Evolutionary conservation across 2,329 filamentous ascomycete genomes (phyloP), one percentile per base, ranked within the genome.

Genomic region (Aspergillus cejpii): DNA sequence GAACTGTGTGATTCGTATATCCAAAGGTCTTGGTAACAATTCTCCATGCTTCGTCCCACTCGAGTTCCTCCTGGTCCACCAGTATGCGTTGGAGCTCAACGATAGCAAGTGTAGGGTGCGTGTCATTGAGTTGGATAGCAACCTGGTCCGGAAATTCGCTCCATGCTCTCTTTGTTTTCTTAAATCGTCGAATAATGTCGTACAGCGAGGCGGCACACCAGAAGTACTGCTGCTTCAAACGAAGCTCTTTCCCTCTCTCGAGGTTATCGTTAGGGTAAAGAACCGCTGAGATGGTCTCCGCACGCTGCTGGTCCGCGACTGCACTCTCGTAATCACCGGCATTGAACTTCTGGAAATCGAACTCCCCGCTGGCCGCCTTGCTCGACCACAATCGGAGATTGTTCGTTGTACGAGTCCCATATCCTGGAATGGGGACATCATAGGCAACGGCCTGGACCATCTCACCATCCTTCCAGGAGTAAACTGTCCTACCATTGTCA

Each of bases 271-370:
- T 98, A 48, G 92, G 92, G 64, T 98, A 98, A 36, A 98, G 73
- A 11, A 98, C 92, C 24, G 91, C 91, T 41, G 90, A 96, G 72
- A 98, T 98, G 44, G 91, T 97, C 74, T 98, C 92, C n/a, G 92
- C 92, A 46, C 87, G 85, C 74, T 98, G 92, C 70, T 97, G 89
- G 57, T 98, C 92, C n/a, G 86, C 87, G 29, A 98, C 92, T 10
- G 92, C 94, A 72, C 87, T 92, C 72, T 98, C 92, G 64, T 98
- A 98, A 59, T 98, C 90, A 52, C 92, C 92, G 48, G 78, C 92
- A 72, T 98, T 98, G 81, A 98, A 98, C 67, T 97, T 97, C 63
- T 96, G 91, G 72, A 98, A 98, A 72, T 98, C 91, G 54, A 98
- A 98, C 68, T 98, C 92, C 54, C 92, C 92, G 57, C 87, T 91